These are phyloP conservation scores for Alopecurus myosuroides DNA, from an alignment of 176 grass and related monocot genomes.

Conservation along the genomic window DNA sequence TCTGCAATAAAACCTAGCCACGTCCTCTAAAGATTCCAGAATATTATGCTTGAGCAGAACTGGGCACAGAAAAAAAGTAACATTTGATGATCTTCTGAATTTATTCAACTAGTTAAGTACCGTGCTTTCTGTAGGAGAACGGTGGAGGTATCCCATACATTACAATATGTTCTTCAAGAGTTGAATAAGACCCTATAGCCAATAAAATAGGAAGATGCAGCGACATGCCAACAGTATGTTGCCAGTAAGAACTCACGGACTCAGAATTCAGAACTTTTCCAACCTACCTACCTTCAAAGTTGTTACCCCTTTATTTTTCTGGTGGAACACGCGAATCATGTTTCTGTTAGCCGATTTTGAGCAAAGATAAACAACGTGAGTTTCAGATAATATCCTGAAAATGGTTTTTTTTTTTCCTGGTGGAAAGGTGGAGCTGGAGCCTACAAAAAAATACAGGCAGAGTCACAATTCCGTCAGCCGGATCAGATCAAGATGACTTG, in stretches of 20 bases:
- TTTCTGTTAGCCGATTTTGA: conserved; percentile 36
- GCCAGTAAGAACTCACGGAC: background rate
- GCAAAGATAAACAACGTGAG: background rate
- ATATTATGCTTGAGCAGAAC: background rate
- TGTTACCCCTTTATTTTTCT: conserved; percentile 40
- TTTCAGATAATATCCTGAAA: background rate
- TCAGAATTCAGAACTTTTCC: background rate
- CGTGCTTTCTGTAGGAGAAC: conserved; percentile 26
- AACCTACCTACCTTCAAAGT: conserved; percentile 35
- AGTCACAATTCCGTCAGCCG: conserved; percentile 39
- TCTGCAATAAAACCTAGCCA: background rate
- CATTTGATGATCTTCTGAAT: background rate
- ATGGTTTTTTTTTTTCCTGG: conserved; percentile 22
- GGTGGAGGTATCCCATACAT: conserved; percentile 39
- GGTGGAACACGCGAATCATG: conserved; percentile 6
- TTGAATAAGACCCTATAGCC: background rate
- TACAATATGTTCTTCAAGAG: conserved; percentile 47
- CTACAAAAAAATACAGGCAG: background rate
- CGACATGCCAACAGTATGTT: background rate
- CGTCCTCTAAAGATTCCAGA: background rate
- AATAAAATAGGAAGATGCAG: conserved; percentile 28
- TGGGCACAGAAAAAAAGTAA: conserved; percentile 32
- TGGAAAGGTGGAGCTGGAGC: conserved; percentile 7
- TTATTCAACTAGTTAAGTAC: background rate
- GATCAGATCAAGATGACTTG: conserved; percentile 13